Conservation (phyloP, 2,329 filamentous ascomycete genomes). For the Colletotrichum incanum region DNA sequence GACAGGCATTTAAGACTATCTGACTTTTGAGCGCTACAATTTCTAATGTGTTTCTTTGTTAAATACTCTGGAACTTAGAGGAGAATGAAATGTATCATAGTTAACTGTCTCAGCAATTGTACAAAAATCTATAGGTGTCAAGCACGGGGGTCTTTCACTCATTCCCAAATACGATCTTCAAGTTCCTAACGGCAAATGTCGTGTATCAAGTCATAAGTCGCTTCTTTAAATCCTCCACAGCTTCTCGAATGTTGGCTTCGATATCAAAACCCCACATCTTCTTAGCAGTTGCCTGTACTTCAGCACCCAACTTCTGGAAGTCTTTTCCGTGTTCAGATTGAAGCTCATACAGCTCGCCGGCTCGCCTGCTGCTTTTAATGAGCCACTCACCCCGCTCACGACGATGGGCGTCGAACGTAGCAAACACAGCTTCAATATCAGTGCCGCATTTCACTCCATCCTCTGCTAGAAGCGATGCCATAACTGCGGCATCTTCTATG, state of each 20-base stretch:
- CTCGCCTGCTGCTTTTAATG: constrained; percentile 65
- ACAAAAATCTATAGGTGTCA: no score
- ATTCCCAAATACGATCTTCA: background rate
- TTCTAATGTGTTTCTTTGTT: background rate
- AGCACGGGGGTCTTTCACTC: no score
- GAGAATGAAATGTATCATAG: no score
- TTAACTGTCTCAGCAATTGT: background rate
- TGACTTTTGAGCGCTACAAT: background rate
- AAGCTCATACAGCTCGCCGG: constrained; percentile 62
- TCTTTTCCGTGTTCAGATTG: constrained; percentile 47
- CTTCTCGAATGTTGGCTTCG: background rate
- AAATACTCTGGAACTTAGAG: no score
- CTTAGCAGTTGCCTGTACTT: background rate
- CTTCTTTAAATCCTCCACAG: background rate
- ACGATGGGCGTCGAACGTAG: constrained; percentile 64
- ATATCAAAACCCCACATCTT: background rate
- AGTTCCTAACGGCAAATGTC: background rate
- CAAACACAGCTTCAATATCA: constrained; percentile 62
- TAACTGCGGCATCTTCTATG: constrained; percentile 66
- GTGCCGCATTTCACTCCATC: constrained; percentile 50
- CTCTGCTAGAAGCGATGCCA: constrained; percentile 63
- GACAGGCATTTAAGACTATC: background rate
- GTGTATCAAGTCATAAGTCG: background rate
- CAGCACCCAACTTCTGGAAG: constrained; percentile 2
- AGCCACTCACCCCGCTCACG: constrained; percentile 65